These are phyloP conservation scores for Spergularia bocconei DNA, from an alignment of 148 eudicot species.

Conservation along the genomic window DNA sequence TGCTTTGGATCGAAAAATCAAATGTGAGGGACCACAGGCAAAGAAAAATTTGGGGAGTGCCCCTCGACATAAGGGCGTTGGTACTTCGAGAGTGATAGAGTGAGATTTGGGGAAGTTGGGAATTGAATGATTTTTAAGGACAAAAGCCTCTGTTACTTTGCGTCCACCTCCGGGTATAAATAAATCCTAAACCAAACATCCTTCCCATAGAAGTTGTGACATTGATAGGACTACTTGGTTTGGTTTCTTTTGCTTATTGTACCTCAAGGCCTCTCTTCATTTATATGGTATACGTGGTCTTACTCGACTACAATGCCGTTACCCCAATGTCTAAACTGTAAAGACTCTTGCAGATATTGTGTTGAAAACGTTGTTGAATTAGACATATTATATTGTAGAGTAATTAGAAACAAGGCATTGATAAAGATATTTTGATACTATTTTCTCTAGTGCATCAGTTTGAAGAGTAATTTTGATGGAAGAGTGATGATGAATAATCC, in stretches of 20 bases:
- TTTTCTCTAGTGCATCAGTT: no score
- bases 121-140: conserved; percentile 3
- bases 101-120: not conserved
- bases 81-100: conserved; percentile 16
- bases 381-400: no score
- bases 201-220: conserved; percentile 11
- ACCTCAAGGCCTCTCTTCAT: not conserved
- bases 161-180: conserved; percentile 14
- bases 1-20: not conserved
- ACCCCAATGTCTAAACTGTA: no score
- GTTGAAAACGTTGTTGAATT: no score
- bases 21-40: conserved; percentile 21
- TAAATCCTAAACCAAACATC: conserved; percentile 2
- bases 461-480: no score
- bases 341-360: no score
- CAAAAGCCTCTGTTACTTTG: not conserved
- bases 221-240: not conserved
- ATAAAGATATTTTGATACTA: no score
- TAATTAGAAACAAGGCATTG: no score
- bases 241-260: not conserved
- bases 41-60: conserved; percentile 7
- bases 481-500: no score
- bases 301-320: no score
- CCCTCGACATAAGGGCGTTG: conserved; percentile 20
- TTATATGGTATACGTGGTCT: not conserved